Conservation (phyloP, 2,329 filamentous ascomycete genomes). For the Colletotrichum aenigma region DNA sequence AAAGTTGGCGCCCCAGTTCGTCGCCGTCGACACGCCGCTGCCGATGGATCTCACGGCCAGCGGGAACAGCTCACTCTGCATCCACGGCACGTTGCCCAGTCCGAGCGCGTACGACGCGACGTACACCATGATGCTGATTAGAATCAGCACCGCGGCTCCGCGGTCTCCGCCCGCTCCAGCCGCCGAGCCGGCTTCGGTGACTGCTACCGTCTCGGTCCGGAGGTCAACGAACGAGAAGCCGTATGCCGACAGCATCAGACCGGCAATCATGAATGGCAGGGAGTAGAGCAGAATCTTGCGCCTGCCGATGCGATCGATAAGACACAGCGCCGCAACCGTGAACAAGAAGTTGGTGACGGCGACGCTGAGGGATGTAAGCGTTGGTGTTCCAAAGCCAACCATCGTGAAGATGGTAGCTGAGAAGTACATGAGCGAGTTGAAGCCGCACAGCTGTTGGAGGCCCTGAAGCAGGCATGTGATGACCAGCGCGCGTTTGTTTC, state of each 20-base stretch:
- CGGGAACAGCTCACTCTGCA: constrained; percentile 92
- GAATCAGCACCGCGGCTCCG: constrained; percentile 60
- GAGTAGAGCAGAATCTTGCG: constrained; percentile 82
- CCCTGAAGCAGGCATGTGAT: constrained; percentile 89
- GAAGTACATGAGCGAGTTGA: constrained; percentile 94
- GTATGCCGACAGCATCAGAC: constrained; percentile 72
- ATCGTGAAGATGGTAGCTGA: constrained; percentile 81
- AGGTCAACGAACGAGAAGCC: constrained; percentile 72
- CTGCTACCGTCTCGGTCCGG: constrained; percentile 25
- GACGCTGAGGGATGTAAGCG: constrained; percentile 79
- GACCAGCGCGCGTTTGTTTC: constrained; percentile 75
- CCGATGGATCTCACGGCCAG: constrained; percentile 75
- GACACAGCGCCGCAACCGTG: constrained; percentile 73
- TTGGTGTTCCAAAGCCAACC: constrained; percentile 79
- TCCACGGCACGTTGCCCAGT: constrained; percentile 93
- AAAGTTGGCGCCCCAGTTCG: constrained; percentile 89
- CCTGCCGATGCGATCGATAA: constrained; percentile 82
- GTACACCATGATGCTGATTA: constrained; percentile 80
- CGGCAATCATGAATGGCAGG: constrained; percentile 81
- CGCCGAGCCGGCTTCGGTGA: constrained; percentile 22
- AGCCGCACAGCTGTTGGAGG: constrained; percentile 87
- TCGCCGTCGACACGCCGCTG: constrained; percentile 76
- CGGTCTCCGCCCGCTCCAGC: constrained; percentile 21
- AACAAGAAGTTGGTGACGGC: constrained; percentile 85
- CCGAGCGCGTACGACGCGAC: constrained; percentile 87